Conservation (phyloP, 441 rosid genomes). For the Theobroma grandiflorum region DNA sequence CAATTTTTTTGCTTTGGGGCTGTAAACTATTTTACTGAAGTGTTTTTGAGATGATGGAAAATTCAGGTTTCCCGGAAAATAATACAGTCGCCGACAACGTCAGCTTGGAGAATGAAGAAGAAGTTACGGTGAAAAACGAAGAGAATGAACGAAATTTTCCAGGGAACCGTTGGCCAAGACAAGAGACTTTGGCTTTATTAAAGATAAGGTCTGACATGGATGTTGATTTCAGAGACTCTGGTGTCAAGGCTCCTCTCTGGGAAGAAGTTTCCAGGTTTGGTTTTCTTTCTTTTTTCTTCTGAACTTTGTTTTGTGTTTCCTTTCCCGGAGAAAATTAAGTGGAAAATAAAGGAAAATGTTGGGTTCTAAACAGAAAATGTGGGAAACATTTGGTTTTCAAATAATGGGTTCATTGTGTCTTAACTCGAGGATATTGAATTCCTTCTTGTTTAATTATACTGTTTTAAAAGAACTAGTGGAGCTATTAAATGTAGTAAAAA, state of each 20-base stretch:
- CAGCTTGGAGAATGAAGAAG: constrained; percentile 29
- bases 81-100: constrained; percentile 30
- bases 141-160: constrained; percentile 42
- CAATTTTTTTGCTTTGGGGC: constrained; percentile 25
- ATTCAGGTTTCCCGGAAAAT: constrained; percentile 44
- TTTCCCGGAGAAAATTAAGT: constrained; percentile 23
- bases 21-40: constrained; percentile 35
- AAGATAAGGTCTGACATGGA: constrained; percentile 72
- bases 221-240: constrained; percentile 53
- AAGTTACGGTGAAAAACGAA: constrained; percentile 33
- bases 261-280: constrained; percentile 66
- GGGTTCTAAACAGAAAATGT: constrained; percentile 22
- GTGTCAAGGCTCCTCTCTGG: constrained; percentile 67
- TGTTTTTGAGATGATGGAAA: constrained; percentile 42
- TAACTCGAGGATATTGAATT: constrained; percentile 8
- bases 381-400: constrained; percentile 1
- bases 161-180: constrained; percentile 70
- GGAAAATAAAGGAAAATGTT: constrained; percentile 19
- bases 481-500: neutral
- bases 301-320: neutral
- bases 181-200: constrained; percentile 68
- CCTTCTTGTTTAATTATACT: constrained; percentile 9
- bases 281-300: neutral
- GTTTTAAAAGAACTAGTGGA: neutral
- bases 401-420: neutral